Percentiles rank a stretch among this genome's conserved stretches.
Evolutionary conservation across 306 rosid genomes (phyloP).

Genomic region (Cicer bijugum): DNA sequence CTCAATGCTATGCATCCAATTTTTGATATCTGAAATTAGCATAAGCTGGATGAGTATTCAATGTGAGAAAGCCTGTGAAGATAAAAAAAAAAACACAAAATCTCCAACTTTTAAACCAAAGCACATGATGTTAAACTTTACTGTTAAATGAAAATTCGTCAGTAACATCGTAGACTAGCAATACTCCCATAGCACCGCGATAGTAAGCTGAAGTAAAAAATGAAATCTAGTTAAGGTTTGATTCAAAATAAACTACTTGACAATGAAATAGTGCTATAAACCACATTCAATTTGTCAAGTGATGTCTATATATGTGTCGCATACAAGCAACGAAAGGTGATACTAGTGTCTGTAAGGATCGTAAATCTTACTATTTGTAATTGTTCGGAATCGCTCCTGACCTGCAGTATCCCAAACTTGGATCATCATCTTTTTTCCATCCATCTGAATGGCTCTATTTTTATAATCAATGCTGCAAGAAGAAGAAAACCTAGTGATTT

Average conservation of each 20-base stretch:
- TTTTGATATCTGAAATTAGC: conserved; percentile 77
- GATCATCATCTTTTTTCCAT: conserved; percentile 89
- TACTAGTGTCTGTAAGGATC: conserved; percentile 2
- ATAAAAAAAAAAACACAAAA: conserved; percentile 26
- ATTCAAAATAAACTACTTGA: neutral
- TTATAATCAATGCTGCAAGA: conserved; percentile 89
- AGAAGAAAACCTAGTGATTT: conserved; percentile 41
- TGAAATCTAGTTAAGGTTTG: neutral
- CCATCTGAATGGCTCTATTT: conserved; percentile 90
- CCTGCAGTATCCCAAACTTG: conserved; percentile 99
- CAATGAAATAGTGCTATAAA: conserved; percentile 24
- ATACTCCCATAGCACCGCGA: conserved; percentile 98
- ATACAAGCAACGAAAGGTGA: neutral
- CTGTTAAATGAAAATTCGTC: conserved; percentile 97
- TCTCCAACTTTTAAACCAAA: conserved; percentile 38
- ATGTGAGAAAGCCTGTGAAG: conserved; percentile 25
- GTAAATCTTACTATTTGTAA: conserved; percentile 75
- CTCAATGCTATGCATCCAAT: conserved; percentile 96
- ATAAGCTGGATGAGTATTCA: conserved; percentile 36
- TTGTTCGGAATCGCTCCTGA: conserved; percentile 94
- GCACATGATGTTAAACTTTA: conserved; percentile 43
- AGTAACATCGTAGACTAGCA: conserved; percentile 92
- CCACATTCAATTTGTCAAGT: neutral
- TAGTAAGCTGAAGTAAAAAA: conserved; percentile 74
- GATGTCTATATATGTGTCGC: conserved; percentile 7